Conservation (phyloP, 768 basidiomycete genomes). For the Asterophora lycoperdoides region DNA sequence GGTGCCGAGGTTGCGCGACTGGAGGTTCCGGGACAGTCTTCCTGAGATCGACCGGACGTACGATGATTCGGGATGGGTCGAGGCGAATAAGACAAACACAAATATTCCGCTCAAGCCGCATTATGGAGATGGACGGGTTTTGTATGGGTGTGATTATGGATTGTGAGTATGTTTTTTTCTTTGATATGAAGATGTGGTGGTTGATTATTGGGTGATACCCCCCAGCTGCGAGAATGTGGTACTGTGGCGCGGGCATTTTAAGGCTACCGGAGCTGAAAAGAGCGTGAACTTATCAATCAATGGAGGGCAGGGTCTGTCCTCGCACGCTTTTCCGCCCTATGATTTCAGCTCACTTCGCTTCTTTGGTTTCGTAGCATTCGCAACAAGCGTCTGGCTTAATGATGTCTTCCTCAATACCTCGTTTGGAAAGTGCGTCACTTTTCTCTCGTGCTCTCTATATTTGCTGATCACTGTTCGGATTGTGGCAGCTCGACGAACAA, state of each 20-base stretch:
- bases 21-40: constrained; percentile 73
- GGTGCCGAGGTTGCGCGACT: constrained; percentile 52
- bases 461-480: not conserved
- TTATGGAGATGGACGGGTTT: constrained; percentile 71
- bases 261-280: constrained; percentile 52
- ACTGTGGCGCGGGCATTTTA: constrained; percentile 81
- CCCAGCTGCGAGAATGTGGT: constrained; percentile 77
- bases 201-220: constrained; percentile 1
- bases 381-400: constrained; percentile 81
- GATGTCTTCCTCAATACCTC: constrained; percentile 66
- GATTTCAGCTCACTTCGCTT: not conserved
- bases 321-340: not conserved
- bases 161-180: constrained; percentile 49
- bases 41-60: constrained; percentile 61
- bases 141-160: constrained; percentile 85
- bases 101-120: constrained; percentile 66
- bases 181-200: not conserved
- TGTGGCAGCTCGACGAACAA: constrained; percentile 63
- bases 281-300: constrained; percentile 75
- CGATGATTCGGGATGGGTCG: constrained; percentile 60
- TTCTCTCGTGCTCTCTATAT: not conserved
- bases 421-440: constrained; percentile 59
- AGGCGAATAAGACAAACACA: constrained; percentile 68
- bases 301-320: constrained; percentile 61
- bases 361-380: constrained; percentile 52